Evolutionary conservation across 2,329 filamentous ascomycete genomes (phyloP).

Genomic region (Sporothrix curviconia): DNA sequence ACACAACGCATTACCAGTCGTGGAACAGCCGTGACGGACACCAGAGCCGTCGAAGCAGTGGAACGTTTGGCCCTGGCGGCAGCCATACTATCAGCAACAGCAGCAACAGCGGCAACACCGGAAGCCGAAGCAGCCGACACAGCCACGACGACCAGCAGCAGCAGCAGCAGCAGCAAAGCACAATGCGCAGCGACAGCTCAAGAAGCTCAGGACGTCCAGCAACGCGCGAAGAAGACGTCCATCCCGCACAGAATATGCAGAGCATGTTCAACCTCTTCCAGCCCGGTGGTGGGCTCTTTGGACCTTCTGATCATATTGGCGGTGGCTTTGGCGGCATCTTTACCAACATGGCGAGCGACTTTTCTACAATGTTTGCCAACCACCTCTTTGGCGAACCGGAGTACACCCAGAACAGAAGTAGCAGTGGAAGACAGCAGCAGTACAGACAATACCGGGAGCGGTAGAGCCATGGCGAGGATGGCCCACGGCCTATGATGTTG

Average conservation of each 20-base stretch:
- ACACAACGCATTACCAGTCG: slow-evolving; percentile 9
- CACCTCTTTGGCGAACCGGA: background rate
- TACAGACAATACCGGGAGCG: background rate
- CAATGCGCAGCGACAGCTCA: background rate
- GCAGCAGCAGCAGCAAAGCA: background rate
- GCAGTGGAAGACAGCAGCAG: background rate
- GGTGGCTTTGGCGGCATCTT: background rate
- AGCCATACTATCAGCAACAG: no score
- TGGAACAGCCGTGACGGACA: slow-evolving; percentile 17
- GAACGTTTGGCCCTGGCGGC: background rate
- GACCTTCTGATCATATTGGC: background rate
- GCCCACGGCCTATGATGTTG: no score
- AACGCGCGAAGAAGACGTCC: no score
- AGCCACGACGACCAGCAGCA: background rate
- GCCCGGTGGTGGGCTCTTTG: background rate
- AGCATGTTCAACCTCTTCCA: background rate
- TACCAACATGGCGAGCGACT: background rate
- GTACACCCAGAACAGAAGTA: background rate
- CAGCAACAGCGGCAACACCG: background rate
- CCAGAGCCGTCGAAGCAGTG: slow-evolving; percentile 5
- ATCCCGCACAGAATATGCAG: background rate
- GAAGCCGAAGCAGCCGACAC: no score
- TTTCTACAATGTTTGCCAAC: background rate
- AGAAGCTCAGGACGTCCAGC: background rate
- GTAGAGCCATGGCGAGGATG: no score